A percentile compares a stretch with the other conserved stretches of the same genome.
Conservation (phyloP, 2,329 filamentous ascomycete genomes). For the Cordyceps pruinosa region DNA sequence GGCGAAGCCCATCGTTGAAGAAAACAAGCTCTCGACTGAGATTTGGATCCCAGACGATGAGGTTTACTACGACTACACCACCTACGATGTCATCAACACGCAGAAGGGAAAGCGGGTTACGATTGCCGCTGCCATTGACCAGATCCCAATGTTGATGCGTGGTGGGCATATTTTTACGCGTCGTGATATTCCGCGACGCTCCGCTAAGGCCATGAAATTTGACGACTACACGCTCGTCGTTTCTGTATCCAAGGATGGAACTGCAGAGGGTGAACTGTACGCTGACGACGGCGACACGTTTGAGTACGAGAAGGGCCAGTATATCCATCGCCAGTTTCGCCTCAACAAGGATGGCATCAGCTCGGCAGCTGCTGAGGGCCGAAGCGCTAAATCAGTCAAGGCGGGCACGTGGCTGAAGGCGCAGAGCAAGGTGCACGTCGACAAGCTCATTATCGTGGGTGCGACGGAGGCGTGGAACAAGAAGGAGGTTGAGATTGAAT, state of each 20-base stretch:
- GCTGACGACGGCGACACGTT: constrained; percentile 91
- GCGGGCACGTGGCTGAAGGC: constrained; percentile 68
- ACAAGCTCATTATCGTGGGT: constrained; percentile 78
- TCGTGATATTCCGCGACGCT: constrained; percentile 80
- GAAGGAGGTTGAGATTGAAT: constrained; percentile 50
- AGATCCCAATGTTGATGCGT: constrained; percentile 84
- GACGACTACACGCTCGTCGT: constrained; percentile 93
- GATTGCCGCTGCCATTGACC: constrained; percentile 72
- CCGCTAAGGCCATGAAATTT: constrained; percentile 80
- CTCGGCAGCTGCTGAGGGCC: constrained; percentile 59
- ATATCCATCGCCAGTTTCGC: constrained; percentile 75
- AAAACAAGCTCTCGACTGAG: constrained; percentile 64
- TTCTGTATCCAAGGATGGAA: constrained; percentile 48
- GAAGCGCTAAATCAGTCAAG: constrained; percentile 44
- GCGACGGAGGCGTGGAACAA: constrained; percentile 67
- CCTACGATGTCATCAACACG: constrained; percentile 65
- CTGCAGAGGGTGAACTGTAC: constrained; percentile 76
- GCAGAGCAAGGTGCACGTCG: constrained; percentile 72
- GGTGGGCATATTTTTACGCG: constrained; percentile 88
- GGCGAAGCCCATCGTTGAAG: constrained; percentile 80
- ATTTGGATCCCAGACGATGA: constrained; percentile 86
- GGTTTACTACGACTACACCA: constrained; percentile 93
- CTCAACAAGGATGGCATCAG: constrained; percentile 56
- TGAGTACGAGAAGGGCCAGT: constrained; percentile 77
- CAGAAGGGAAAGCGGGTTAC: constrained; percentile 63